Evolutionary conservation across 108 stramenopile species (phyloP).

Genomic region (Pseudonitzschia pungens): DNA sequence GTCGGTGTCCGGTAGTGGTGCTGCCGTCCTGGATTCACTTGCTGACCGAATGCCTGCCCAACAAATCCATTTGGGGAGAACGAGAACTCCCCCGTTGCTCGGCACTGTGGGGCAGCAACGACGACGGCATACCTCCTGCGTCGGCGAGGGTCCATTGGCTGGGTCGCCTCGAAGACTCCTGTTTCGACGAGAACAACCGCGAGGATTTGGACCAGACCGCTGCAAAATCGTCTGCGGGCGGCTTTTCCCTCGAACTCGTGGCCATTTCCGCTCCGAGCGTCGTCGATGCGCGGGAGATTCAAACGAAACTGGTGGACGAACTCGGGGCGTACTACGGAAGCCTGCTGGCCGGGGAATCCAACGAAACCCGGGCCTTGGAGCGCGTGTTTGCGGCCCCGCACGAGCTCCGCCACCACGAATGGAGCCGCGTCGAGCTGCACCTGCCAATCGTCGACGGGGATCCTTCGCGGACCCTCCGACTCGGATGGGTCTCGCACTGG

Average conservation of each 20-base stretch:
- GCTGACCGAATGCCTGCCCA: conserved; percentile 10
- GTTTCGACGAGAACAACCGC: neutral
- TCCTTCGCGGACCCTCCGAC: neutral
- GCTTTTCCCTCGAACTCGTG: conserved; percentile 14
- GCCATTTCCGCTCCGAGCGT: conserved; percentile 19
- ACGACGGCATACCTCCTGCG: no score
- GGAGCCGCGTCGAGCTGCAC: conserved; percentile 18
- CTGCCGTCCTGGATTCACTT: conserved; percentile 15
- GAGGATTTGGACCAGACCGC: no score
- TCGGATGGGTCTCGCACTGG: conserved; percentile 28
- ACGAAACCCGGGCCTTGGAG: neutral
- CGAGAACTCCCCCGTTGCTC: conserved; percentile 24
- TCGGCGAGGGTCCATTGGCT: no score
- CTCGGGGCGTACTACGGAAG: conserved; percentile 9
- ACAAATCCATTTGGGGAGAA: conserved; percentile 31
- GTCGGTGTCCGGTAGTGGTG: no score
- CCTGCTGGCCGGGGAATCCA: neutral
- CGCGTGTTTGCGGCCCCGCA: neutral
- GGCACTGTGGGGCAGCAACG: neutral
- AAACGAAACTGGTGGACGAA: conserved; percentile 20
- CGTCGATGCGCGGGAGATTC: conserved; percentile 26
- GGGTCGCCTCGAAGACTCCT: no score
- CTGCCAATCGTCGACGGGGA: neutral
- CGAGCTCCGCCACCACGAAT: conserved; percentile 23
- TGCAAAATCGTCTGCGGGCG: no score